Evolutionary conservation across 2,329 filamentous ascomycete genomes (phyloP), one percentile per base, ranked within the genome.

Genomic region (Bertia moriformis): DNA sequence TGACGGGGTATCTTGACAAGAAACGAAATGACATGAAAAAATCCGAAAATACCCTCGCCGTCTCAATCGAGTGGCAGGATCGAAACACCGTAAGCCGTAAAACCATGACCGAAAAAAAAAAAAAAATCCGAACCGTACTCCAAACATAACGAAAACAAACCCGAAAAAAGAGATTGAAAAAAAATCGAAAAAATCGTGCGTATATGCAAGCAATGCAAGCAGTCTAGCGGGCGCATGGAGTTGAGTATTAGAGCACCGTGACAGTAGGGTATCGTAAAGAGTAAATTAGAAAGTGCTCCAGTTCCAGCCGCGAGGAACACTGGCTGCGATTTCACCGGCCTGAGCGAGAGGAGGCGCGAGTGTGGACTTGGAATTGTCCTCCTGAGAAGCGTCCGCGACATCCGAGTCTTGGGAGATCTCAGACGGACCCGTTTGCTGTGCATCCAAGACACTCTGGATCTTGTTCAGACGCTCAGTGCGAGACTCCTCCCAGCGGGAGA

Each of bases 251-350:
- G n/a, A n/a, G n/a, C n/a, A n/a, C n/a, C n/a, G n/a, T n/a, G n/a
- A n/a, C n/a, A n/a, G n/a, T n/a, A n/a, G n/a, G n/a, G n/a, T n/a
- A n/a, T n/a, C n/a, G n/a, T n/a, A n/a, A n/a, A n/a, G n/a, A n/a
- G n/a, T 7, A 7, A 15, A 35, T 60, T 56, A 76, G 49, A 76
- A 76, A 22, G 71, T 76, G 56, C 70, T 74, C 71, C 71, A 76
- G 50, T 69, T 69, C 70, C 71, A 76, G 48, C 70, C 69, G 39
- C 65, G 62, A 39, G 70, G 69, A 41, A 73, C 62, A 49, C 69
- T 59, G 18, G 68, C 69, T 18, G 69, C 57, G 41, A 67, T 64
- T 41, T 67, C 65, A 15, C 52, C 44, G 13, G 52, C 51, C 40
- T 58, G 52, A 14, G 45, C 47, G 10, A 50, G 18, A 2, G 43